phyloP scores from a whole-genome alignment of 331 rosid species.

The Rhamnella rubrinervis region DNA sequence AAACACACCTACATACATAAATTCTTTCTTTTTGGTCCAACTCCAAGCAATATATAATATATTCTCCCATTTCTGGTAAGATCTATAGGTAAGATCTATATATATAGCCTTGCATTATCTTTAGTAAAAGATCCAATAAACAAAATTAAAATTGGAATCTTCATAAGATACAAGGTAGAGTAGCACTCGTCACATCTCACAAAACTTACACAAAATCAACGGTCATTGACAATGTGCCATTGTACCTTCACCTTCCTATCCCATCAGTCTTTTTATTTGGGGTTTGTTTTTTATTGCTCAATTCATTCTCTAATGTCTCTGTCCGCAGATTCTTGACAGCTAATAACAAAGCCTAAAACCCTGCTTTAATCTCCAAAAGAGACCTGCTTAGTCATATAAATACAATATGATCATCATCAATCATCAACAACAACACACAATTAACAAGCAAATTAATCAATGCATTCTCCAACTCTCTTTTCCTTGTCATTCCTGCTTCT shows the following conservation, averaged over 20 bases:
- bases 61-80: too few relatives aligned
- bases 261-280: neutral
- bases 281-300: neutral
- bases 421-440: neutral
- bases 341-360: conserved; percentile 1
- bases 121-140: neutral
- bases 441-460: conserved; percentile 7
- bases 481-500: conserved; percentile 32
- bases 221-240: conserved; percentile 4
- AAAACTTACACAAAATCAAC: too few relatives aligned
- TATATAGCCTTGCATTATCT: neutral
- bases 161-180: neutral
- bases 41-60: too few relatives aligned
- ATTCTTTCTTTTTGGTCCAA: too few relatives aligned
- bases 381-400: neutral
- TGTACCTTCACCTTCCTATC: neutral
- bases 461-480: conserved; percentile 26
- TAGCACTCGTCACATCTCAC: neutral
- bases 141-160: neutral
- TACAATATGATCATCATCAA: neutral
- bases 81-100: too few relatives aligned
- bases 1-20: too few relatives aligned
- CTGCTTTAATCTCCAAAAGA: neutral
- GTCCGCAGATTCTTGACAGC: conserved; percentile 13
- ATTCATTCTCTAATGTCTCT: neutral